Evolutionary conservation across 768 basidiomycete species (phyloP).

Genomic region (Collybia sordida): DNA sequence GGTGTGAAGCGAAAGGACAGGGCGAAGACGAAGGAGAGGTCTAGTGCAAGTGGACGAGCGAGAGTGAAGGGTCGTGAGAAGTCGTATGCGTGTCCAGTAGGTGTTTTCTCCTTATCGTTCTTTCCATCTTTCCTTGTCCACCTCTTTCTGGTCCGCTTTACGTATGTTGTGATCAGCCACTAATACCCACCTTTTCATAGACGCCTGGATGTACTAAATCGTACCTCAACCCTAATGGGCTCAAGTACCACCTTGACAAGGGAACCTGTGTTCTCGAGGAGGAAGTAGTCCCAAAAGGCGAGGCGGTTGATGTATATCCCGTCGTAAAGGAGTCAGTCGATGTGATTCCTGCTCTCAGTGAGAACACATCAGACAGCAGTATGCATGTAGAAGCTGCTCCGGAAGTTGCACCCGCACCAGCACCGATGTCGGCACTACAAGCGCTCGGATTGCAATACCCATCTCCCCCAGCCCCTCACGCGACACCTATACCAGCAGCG

Average conservation of each 20-base stretch:
- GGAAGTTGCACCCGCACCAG: no score
- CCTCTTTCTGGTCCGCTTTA: background rate
- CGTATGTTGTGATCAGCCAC: background rate
- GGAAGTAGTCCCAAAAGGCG: background rate
- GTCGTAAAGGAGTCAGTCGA: no score
- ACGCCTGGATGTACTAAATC: constrained; percentile 56
- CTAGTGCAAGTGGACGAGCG: no score
- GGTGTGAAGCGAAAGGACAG: background rate
- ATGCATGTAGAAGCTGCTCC: no score
- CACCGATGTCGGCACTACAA: no score
- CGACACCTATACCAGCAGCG: no score
- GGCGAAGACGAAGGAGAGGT: background rate
- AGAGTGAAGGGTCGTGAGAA: constrained; percentile 31
- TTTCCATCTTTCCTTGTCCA: background rate
- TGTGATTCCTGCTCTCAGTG: no score
- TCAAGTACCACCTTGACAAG: constrained; percentile 68
- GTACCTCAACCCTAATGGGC: constrained; percentile 66
- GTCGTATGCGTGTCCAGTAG: constrained; percentile 48
- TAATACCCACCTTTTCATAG: constrained; percentile 16
- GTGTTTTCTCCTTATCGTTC: constrained; percentile 13
- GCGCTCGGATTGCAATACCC: no score
- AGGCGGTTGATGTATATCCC: no score
- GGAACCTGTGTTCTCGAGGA: constrained; percentile 55
- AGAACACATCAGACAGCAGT: no score
- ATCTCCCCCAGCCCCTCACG: no score